Evolutionary conservation across 306 rosid genomes (phyloP).

Genomic region (Hippophae tibetana): DNA sequence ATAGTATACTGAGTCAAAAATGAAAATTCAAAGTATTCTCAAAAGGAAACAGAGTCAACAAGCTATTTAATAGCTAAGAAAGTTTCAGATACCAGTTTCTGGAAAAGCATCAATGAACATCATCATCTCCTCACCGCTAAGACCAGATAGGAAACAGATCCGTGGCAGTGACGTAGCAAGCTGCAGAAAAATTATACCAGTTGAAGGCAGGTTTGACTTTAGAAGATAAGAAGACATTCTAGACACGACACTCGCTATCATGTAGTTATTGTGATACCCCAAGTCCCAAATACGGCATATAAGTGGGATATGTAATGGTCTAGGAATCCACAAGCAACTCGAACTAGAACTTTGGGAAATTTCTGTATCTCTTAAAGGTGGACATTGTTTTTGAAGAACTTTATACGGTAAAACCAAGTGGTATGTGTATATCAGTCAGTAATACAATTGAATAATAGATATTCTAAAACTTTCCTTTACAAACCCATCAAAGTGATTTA

Average conservation of each 20-base stretch:
- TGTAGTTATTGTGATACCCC: no score
- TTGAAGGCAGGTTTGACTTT: background rate
- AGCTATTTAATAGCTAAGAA: background rate
- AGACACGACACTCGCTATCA: no score
- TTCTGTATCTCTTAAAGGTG: no score
- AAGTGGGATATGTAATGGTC: no score
- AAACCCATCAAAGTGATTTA: background rate
- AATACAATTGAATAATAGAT: background rate
- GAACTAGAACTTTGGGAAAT: no score
- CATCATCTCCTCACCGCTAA: slow-evolving; percentile 94
- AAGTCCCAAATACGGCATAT: no score
- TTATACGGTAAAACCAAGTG: no score
- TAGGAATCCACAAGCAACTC: no score
- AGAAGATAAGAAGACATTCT: no score
- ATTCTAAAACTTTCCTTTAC: background rate
- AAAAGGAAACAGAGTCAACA: background rate
- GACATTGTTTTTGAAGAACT: no score
- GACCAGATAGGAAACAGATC: slow-evolving; percentile 87
- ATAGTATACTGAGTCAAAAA: background rate
- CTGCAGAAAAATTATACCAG: slow-evolving; percentile 36
- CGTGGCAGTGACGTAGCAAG: slow-evolving; percentile 70
- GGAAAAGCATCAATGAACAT: slow-evolving; percentile 88
- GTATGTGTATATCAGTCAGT: no score
- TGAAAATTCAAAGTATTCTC: background rate
- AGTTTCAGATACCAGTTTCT: slow-evolving; percentile 48